Evolutionary conservation across 352 stramenopile species (phyloP).

Genomic region (Globisporangium spinosum): DNA sequence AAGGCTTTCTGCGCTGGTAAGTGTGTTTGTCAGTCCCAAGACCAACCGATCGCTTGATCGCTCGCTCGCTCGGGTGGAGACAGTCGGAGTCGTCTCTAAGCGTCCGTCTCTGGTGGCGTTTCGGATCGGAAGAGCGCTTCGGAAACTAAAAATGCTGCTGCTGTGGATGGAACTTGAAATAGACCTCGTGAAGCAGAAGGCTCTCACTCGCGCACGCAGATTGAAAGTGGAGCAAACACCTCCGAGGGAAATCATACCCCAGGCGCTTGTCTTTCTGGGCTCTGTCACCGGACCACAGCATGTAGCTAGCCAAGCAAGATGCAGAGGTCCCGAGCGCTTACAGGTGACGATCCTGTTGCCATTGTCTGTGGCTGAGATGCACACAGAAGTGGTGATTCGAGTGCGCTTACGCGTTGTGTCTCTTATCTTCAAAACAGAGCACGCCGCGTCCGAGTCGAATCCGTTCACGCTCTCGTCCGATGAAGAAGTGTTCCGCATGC

Average conservation of each 20-base stretch:
- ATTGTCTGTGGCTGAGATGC: background rate
- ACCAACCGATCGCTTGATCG: background rate
- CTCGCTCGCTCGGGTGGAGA: background rate
- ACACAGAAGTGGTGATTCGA: background rate
- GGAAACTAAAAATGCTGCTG: background rate
- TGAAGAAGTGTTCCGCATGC: constrained; percentile 93
- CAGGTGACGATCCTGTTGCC: constrained; percentile 5
- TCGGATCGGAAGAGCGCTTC: constrained; percentile 3
- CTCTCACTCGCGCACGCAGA: background rate
- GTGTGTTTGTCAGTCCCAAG: background rate
- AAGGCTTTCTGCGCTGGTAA: background rate
- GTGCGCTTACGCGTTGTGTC: background rate
- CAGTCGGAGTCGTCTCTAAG: background rate
- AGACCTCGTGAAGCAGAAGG: background rate
- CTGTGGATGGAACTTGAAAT: background rate
- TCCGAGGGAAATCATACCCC: no score
- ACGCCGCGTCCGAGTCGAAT: constrained; percentile 58
- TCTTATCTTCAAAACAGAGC: constrained; percentile 26
- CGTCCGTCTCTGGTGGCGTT: constrained; percentile 1
- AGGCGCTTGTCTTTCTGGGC: background rate
- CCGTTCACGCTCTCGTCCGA: constrained; percentile 92
- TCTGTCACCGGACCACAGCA: background rate
- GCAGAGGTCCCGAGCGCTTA: constrained; percentile 16
- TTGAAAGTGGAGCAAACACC: background rate
- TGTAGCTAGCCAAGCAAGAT: constrained; percentile 10